These are phyloP conservation scores for Persicaria maculosa DNA, from an alignment of 148 eudicot genomes.

Conservation along the genomic window DNA sequence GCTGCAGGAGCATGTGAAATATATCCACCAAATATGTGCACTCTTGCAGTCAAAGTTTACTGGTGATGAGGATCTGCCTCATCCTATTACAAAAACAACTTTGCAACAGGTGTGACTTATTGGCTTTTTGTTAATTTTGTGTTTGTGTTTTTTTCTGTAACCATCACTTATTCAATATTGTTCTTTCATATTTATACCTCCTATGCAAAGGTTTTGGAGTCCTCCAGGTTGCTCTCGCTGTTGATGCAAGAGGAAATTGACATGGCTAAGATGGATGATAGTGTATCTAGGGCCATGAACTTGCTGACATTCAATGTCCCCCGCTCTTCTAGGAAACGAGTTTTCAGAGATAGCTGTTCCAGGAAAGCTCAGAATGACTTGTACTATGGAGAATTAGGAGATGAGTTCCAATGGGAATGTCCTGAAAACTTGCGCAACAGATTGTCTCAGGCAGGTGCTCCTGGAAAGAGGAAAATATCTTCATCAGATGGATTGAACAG, in stretches of 20 bases:
- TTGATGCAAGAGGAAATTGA: constrained; percentile 47
- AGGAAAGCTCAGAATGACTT: constrained; percentile 52
- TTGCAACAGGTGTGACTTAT: constrained; percentile 33
- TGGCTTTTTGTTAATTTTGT: not conserved
- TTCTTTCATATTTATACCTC: not conserved
- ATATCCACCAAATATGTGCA: constrained; percentile 44
- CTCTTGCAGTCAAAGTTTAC: constrained; percentile 44
- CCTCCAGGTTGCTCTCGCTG: constrained; percentile 36
- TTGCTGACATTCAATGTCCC: constrained; percentile 24
- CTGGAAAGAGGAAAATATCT: constrained; percentile 62
- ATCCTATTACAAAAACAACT: constrained; percentile 25
- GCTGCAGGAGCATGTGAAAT: constrained; percentile 47
- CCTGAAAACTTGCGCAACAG: constrained; percentile 83
- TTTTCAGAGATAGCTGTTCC: constrained; percentile 44
- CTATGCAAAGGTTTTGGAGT: constrained; percentile 51
- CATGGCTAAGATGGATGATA: constrained; percentile 29
- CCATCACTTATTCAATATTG: not conserved
- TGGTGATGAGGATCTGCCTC: constrained; percentile 26
- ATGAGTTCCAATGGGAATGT: constrained; percentile 81
- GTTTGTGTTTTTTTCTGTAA: not conserved
- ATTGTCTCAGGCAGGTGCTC: constrained; percentile 55
- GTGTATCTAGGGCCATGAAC: constrained; percentile 23
- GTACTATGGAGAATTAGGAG: constrained; percentile 41
- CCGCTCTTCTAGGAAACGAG: constrained; percentile 46
- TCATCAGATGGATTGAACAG: constrained; percentile 55